Evolutionary conservation across 306 rosid species (phyloP), one percentile per base, ranked within the genome.

Genomic region (Betula pendula): DNA sequence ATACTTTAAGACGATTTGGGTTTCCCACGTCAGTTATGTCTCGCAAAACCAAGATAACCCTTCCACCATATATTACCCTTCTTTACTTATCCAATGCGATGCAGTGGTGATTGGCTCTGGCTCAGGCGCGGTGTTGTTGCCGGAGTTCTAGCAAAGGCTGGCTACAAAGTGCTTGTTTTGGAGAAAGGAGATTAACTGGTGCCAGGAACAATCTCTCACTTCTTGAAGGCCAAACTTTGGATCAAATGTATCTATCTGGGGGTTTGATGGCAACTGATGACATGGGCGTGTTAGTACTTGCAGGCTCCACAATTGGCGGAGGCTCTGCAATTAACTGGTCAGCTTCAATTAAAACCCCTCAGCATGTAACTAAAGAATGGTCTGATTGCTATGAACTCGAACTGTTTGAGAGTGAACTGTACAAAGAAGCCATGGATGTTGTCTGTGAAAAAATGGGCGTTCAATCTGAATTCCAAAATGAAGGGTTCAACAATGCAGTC

Each of bases 241-340:
- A 93, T 51, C 84, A 90, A 81, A 90, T 90, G 94, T 93, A 93
- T 82, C 75, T 83, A 2, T 70, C 85, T 16, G 8, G 82, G 25
- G 97, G 97, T 10, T 22, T 93, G 22, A 52, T 91, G 52, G 90
- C 96, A 42, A 91, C 91, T 4, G 89, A 83, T 27, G 93, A 90
- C 15, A 85, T 85, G 92, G 20, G 81, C 12, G 60, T 90, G 25
- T 48, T 85, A 17, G 24, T 90, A 10, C 86, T 93, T 5, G 83
- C 97, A 50, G 96, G 96, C 6, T 89, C 97, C 10, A 90, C 93
- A 0, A 96, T 93, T 38, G 98, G 98, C 8, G 98, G 98, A 55
- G 98, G 98, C 2, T 91, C 97, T 16, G 79, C 97, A 1, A 72
- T 93, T 16, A 93, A 93, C 80, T 88, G 97, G 97, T 86, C 93